Evolutionary conservation across 176 grass and related monocot genomes (phyloP), one percentile per base, ranked within the genome.

Genomic region (Aechmea fasciata): DNA sequence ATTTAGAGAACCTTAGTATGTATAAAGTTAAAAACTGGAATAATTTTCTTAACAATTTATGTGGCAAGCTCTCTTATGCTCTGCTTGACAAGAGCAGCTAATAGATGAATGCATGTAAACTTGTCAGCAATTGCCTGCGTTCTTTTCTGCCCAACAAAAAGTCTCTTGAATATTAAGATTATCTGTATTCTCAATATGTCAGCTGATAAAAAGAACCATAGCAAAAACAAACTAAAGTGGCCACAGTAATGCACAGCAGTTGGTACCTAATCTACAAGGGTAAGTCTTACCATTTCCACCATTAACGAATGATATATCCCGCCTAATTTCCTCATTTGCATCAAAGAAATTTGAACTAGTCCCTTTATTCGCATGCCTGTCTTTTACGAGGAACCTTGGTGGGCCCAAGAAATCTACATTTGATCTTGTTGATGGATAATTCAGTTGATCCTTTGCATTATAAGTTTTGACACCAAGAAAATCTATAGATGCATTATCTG

Each of bases 261-360:
- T 28, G 70, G 48, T 82, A 24, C 10, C 20, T 71, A 13, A 14
- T 23, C 12, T 17, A 80, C 48, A 59, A 33, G 25, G 17, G 65
- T 19, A 72, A 57, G 61, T 79, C 48, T 78, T 87, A 88, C 89
- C 75, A 63, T 76, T 71, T 51, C 69, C 78, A 68, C 14, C 71
- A 67, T 77, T 69, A 48, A 50, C 48, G 67, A 80, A 91, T 69
- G 69, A 67, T 75, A 65, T 80, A 9, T 23, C 73, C 11, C 28
- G 33, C 64, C 28, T 61, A 74, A 54, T 50, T 77, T 80, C 62
- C 19, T 66, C 47, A 29, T 71, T 70, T 82, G 66, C 47, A 65
- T 15, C 51, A 41, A 77, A 67, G 49, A 73, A 73, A 13, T 70
- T 76, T 71, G 84, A 79, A 71, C 52, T 33, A 78, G 52, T 69